phyloP scores from a whole-genome alignment of 2,329 filamentous ascomycete genomes.

The Hypoxylon sp. region DNA sequence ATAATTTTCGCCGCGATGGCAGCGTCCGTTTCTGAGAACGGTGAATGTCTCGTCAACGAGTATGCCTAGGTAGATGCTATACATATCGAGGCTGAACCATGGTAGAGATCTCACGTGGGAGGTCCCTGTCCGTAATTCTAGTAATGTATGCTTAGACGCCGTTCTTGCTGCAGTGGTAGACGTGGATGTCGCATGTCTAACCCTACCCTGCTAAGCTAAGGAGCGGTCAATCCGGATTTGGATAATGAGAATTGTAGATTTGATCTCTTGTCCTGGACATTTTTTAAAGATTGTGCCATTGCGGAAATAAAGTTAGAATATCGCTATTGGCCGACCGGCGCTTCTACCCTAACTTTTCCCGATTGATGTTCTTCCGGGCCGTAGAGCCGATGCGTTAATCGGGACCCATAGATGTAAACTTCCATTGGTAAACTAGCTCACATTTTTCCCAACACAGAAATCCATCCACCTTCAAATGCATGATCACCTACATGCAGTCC shows the following conservation, averaged over 20 bases:
- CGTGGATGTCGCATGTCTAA: slow-evolving; percentile 14
- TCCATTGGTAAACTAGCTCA: slow-evolving; percentile 29
- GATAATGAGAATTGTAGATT: slow-evolving; percentile 30
- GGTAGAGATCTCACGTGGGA: slow-evolving; percentile 31
- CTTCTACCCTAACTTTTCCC: slow-evolving; percentile 40
- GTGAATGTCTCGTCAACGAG: slow-evolving; percentile 12
- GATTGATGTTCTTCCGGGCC: slow-evolving; percentile 40
- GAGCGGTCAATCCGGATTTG: slow-evolving; percentile 20
- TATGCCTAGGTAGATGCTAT: slow-evolving; percentile 1
- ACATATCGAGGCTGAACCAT: slow-evolving; percentile 30
- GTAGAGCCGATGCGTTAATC: slow-evolving; percentile 38
- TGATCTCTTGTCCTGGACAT: slow-evolving; percentile 7
- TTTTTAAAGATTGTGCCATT: slow-evolving; percentile 9
- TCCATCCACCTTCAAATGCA: slow-evolving; percentile 28
- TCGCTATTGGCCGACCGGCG: slow-evolving; percentile 32
- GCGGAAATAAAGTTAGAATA: slow-evolving; percentile 15
- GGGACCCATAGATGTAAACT: slow-evolving; percentile 26
- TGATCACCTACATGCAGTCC: slow-evolving; percentile 37
- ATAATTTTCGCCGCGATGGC: slow-evolving; percentile 11
- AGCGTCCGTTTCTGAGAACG: slow-evolving; percentile 7
- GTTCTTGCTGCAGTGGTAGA: slow-evolving; percentile 7
- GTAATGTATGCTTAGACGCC: slow-evolving; percentile 3
- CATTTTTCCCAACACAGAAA: slow-evolving; percentile 28
- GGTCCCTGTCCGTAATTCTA: slow-evolving; percentile 13
- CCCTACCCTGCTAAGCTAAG: slow-evolving; percentile 2